Conservation (phyloP, 768 basidiomycete species). For the Mycena crocata region DNA sequence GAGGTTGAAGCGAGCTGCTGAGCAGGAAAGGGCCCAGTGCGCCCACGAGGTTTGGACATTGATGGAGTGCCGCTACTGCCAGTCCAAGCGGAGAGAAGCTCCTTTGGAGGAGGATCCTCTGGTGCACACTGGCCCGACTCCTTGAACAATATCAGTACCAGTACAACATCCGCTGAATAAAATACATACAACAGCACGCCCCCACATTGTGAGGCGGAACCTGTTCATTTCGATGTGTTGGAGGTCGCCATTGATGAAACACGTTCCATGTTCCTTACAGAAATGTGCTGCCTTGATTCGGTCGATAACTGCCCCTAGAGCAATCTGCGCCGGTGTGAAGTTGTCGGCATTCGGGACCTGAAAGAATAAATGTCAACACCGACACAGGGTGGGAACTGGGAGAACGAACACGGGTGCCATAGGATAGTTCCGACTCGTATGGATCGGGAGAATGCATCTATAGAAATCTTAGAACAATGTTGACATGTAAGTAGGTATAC, state of each 20-base stretch:
- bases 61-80: not conserved
- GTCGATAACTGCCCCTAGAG: not conserved
- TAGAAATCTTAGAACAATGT: not conserved
- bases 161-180: no score
- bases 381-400: not conserved
- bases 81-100: constrained; percentile 1
- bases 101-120: not conserved
- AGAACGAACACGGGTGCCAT: not conserved
- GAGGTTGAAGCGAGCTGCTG: not conserved
- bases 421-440: constrained; percentile 2
- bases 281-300: constrained; percentile 10
- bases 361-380: not conserved
- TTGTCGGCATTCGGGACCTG: constrained; percentile 7
- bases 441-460: constrained; percentile 1
- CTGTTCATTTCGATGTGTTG: constrained; percentile 10
- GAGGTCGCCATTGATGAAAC: not conserved
- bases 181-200: not conserved
- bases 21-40: not conserved
- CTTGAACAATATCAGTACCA: not conserved
- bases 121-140: not conserved
- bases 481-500: not conserved
- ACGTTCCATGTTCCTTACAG: constrained; percentile 2
- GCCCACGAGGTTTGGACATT: constrained; percentile 6
- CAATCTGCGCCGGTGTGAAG: not conserved
- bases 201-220: not conserved